These are phyloP conservation scores for Eustoma russellianum DNA, from an alignment of 257 asterid genomes.

Conservation along the genomic window DNA sequence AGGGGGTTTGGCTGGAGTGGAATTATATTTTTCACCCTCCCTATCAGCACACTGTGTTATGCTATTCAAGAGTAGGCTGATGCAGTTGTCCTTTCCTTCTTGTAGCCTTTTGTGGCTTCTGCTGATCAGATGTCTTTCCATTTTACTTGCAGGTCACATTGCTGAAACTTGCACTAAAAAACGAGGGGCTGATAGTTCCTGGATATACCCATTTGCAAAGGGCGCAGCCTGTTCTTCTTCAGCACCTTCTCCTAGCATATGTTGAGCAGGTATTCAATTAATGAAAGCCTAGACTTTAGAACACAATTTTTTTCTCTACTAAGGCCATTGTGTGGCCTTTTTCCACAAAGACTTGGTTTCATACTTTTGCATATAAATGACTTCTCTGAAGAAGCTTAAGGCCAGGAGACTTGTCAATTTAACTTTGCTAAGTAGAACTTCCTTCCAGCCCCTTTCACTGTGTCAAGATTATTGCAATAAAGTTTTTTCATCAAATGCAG, in stretches of 20 bases:
- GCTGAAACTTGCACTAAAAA: slow-evolving; percentile 63
- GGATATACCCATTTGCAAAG: slow-evolving; percentile 98
- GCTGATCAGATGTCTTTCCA: slow-evolving; percentile 7
- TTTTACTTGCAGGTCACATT: slow-evolving; percentile 41
- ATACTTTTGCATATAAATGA: too few species aligned
- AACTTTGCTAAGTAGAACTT: background rate
- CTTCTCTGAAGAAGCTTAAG: too few species aligned
- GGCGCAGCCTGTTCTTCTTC: slow-evolving; percentile 95
- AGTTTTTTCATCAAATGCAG: too few species aligned
- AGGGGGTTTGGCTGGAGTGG: too few species aligned
- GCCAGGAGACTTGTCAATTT: too few species aligned
- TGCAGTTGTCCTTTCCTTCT: background rate
- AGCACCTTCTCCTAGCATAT: slow-evolving; percentile 89
- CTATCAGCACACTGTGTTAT: too few species aligned
- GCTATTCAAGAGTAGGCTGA: too few species aligned
- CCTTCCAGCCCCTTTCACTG: too few species aligned
- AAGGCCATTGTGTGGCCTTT: background rate
- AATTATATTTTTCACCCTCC: too few species aligned
- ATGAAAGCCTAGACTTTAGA: background rate
- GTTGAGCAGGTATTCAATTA: slow-evolving; percentile 62
- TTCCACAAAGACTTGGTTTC: too few species aligned
- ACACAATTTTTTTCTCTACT: background rate
- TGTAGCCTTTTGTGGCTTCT: slow-evolving; percentile 2
- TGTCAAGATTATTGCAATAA: too few species aligned
- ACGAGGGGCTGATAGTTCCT: slow-evolving; percentile 81